Conservation (phyloP, 2,329 filamentous ascomycete species). For the Tolypocladium sp. region DNA sequence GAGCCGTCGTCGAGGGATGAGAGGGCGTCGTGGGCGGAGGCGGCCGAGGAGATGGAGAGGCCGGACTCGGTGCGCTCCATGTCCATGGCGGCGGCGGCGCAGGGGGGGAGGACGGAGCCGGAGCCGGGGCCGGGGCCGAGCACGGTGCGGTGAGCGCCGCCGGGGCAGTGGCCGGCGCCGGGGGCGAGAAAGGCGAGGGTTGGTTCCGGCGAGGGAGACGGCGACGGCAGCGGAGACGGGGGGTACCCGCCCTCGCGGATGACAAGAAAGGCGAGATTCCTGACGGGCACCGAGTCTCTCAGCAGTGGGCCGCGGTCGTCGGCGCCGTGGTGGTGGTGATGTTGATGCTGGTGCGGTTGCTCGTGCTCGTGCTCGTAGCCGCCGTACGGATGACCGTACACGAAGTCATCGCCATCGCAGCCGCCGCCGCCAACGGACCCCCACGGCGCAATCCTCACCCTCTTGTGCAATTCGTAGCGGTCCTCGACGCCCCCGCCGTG, state of each 20-base stretch:
- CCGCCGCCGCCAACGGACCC: not conserved
- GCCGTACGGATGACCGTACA: not conserved
- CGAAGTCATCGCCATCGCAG: not conserved
- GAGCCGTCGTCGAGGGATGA: slow-evolving; percentile 18
- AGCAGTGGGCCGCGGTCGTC: not conserved
- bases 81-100: slow-evolving; percentile 7
- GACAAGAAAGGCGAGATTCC: slow-evolving; percentile 26
- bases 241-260: slow-evolving; percentile 23
- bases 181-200: slow-evolving; percentile 6
- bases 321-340: not conserved
- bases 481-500: not conserved
- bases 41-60: slow-evolving; percentile 35
- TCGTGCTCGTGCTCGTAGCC: not conserved
- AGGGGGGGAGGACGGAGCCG: slow-evolving; percentile 7
- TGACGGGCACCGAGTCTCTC: slow-evolving; percentile 16
- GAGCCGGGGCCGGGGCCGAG: not conserved
- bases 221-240: slow-evolving; percentile 3
- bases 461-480: not conserved
- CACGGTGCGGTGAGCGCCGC: not conserved
- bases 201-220: slow-evolving; percentile 12
- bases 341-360: not conserved
- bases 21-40: slow-evolving; percentile 16
- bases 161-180: not conserved
- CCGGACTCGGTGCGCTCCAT: slow-evolving; percentile 43
- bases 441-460: not conserved